A percentile compares a stretch with the other conserved stretches of the same genome.
Conservation (phyloP, 139 green algal genomes). For the Coelastrella sp. region DNA sequence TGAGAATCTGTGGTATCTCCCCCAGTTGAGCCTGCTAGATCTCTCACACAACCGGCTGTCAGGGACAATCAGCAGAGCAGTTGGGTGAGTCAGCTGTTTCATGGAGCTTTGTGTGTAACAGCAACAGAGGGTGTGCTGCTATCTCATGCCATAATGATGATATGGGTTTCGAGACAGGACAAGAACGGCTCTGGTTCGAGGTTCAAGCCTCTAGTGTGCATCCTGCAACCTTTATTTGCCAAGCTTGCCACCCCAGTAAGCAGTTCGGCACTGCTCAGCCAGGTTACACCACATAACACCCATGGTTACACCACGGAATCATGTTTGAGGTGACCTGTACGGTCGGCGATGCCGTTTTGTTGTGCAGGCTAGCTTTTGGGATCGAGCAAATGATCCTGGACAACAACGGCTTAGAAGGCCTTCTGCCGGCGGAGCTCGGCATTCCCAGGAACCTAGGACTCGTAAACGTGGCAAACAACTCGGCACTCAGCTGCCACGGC, state of each 20-base stretch:
- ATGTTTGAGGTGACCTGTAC: no score
- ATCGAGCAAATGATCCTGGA: neutral
- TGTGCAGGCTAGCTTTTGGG: constrained; percentile 31
- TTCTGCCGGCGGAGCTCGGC: constrained; percentile 6
- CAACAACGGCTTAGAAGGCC: constrained; percentile 19
- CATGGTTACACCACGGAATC: no score
- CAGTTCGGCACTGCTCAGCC: no score
- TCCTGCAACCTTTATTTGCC: no score
- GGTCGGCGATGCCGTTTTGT: no score
- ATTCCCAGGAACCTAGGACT: neutral
- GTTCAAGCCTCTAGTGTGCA: no score
- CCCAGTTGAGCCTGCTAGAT: constrained; percentile 12
- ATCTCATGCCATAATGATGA: no score
- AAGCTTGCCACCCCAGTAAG: no score
- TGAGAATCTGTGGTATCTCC: constrained; percentile 44
- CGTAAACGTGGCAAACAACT: neutral
- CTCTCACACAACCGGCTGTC: constrained; percentile 20
- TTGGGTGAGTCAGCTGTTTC: neutral
- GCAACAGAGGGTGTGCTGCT: no score
- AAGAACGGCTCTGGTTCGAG: no score
- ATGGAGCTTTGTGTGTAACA: neutral
- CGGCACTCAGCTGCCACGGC: neutral
- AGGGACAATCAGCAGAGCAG: constrained; percentile 19
- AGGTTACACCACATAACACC: no score
- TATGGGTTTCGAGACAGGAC: no score